phyloP scores from a whole-genome alignment of 2,329 filamentous ascomycete species.

The Botryotinia narcissicola region DNA sequence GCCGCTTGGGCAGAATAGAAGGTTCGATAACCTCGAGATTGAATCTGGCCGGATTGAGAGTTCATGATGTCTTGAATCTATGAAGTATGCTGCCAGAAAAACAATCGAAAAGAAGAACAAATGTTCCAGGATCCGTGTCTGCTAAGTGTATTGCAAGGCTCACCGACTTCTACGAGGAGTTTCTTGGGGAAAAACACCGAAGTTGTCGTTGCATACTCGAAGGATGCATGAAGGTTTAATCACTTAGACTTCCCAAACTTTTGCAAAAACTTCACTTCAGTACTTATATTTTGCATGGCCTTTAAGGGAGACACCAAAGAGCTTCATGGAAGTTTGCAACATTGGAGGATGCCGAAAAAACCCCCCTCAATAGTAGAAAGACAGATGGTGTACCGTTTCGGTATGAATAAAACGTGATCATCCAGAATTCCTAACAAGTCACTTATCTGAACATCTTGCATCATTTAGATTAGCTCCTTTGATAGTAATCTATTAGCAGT shows the following conservation, averaged over 20 bases:
- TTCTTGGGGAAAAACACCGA: rapidly evolving
- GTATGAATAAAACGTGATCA: background rate
- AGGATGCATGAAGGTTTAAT: background rate
- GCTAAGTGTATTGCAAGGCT: background rate
- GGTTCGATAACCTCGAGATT: background rate
- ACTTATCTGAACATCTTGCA: background rate
- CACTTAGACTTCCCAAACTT: background rate
- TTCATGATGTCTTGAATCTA: background rate
- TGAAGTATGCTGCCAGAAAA: background rate
- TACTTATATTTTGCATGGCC: background rate
- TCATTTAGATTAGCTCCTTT: background rate
- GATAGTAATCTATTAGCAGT: background rate
- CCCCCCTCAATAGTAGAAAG: too few relatives aligned
- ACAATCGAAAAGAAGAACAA: background rate
- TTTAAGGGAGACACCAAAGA: rapidly evolving
- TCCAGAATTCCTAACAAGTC: background rate
- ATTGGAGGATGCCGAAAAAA: background rate
- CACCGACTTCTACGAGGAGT: background rate
- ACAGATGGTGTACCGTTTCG: background rate
- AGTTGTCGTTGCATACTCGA: background rate
- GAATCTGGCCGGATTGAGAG: background rate
- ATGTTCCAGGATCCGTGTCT: background rate
- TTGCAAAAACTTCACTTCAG: background rate
- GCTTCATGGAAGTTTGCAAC: background rate
- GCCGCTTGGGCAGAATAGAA: background rate